Conservation (phyloP, 768 basidiomycete genomes). For the Lentinula sp. region DNA sequence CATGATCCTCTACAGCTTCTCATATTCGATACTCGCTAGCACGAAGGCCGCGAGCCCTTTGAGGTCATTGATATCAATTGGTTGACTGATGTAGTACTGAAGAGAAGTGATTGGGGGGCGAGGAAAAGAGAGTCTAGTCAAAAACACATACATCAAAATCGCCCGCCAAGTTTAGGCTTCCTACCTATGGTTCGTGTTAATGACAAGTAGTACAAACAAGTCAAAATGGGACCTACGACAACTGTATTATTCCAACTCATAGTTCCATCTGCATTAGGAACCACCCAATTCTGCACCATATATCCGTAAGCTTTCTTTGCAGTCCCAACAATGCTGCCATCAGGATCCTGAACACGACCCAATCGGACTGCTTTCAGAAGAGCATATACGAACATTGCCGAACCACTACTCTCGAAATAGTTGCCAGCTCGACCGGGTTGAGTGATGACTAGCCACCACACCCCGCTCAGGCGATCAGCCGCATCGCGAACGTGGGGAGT, state of each 20-base stretch:
- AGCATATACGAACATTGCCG: constrained; percentile 41
- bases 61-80: constrained; percentile 34
- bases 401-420: constrained; percentile 44
- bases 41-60: constrained; percentile 41
- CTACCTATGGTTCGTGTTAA: constrained; percentile 22
- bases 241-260: constrained; percentile 42
- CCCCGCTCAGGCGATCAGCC: constrained; percentile 31
- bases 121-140: background rate
- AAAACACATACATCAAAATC: constrained; percentile 27
- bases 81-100: constrained; percentile 38
- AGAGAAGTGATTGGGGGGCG: background rate
- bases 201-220: background rate
- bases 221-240: constrained; percentile 20
- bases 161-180: constrained; percentile 31
- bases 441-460: constrained; percentile 47
- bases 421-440: constrained; percentile 38
- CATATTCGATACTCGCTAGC: constrained; percentile 39
- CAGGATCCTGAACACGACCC: constrained; percentile 30
- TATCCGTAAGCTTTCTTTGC: constrained; percentile 37
- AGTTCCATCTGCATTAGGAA: constrained; percentile 34
- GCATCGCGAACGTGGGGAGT: constrained; percentile 29
- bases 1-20: constrained; percentile 16
- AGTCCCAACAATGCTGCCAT: constrained; percentile 30
- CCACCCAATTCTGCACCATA: constrained; percentile 32
- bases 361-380: constrained; percentile 38